Conservation (phyloP, 2,329 filamentous ascomycete species). For the Talaromyces rugulosus region DNA sequence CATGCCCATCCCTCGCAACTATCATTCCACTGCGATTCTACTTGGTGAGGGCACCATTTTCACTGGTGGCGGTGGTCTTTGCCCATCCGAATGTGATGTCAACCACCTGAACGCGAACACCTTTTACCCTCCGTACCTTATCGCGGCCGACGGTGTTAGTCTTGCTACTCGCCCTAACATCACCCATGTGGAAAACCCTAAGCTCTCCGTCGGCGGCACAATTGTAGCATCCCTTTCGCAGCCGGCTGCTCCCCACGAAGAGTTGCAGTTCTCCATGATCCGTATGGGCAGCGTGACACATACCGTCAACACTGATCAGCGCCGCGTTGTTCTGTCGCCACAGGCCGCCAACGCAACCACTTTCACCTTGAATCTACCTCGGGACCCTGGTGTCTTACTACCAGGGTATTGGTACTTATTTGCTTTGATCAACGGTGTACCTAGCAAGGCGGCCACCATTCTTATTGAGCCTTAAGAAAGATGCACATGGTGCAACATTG, state of each 20-base stretch:
- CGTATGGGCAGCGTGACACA: conserved; percentile 50
- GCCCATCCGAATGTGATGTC: conserved; percentile 37
- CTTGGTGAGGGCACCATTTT: conserved; percentile 49
- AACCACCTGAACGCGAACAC: conserved; percentile 54
- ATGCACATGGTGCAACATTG: background rate
- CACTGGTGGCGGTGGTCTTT: conserved; percentile 50
- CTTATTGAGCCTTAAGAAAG: conserved; percentile 19
- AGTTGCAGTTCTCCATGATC: conserved; percentile 38
- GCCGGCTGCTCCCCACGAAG: conserved; percentile 18
- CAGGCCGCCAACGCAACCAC: conserved; percentile 20
- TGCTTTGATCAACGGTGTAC: conserved; percentile 44
- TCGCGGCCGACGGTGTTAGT: conserved; percentile 39
- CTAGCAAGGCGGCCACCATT: conserved; percentile 44
- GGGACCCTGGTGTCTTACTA: conserved; percentile 46
- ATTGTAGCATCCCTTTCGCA: conserved; percentile 30
- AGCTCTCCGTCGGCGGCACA: conserved; percentile 27
- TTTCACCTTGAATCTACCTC: conserved; percentile 42
- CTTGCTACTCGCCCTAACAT: conserved; percentile 42
- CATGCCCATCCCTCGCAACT: conserved; percentile 42
- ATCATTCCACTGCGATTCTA: conserved; percentile 47
- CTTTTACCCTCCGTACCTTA: conserved; percentile 53
- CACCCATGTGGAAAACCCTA: conserved; percentile 24
- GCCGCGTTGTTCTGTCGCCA: conserved; percentile 44
- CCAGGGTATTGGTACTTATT: conserved; percentile 55
- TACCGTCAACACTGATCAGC: conserved; percentile 54